Conservation (phyloP, 768 basidiomycete genomes). For the Russula foetens region DNA sequence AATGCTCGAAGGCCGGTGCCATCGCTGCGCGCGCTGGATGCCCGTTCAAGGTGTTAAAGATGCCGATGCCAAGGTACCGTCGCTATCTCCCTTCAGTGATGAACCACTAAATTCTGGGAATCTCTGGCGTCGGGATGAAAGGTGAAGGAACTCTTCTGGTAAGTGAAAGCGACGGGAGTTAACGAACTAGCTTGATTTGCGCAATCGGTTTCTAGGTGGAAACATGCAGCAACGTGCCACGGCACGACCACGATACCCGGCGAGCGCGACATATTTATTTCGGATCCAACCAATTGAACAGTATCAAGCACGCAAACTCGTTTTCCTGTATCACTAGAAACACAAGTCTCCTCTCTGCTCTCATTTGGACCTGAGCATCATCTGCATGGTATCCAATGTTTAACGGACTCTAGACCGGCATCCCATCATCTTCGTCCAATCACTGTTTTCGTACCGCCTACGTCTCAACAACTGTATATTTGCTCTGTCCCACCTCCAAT, state of each 20-base stretch:
- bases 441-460: not conserved
- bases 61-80: constrained; percentile 56
- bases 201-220: constrained; percentile 47
- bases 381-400: not conserved
- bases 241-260: constrained; percentile 46
- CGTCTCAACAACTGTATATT: not conserved
- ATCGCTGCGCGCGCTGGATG: constrained; percentile 69
- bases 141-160: constrained; percentile 77
- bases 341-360: not conserved
- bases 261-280: constrained; percentile 49
- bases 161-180: constrained; percentile 21
- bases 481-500: not conserved
- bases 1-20: constrained; percentile 68
- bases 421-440: not conserved
- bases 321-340: not conserved
- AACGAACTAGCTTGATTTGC: not conserved
- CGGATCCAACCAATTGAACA: constrained; percentile 33
- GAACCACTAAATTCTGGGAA: not conserved
- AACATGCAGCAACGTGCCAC: constrained; percentile 77
- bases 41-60: constrained; percentile 66
- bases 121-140: constrained; percentile 21
- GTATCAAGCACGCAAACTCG: not conserved
- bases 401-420: not conserved
- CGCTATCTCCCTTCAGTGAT: not conserved
- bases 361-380: not conserved